A percentile compares a stretch with the other conserved stretches of the same genome.
Evolutionary conservation across 768 basidiomycete species (phyloP).

Genomic region (Leucosporidium yakuticum): DNA sequence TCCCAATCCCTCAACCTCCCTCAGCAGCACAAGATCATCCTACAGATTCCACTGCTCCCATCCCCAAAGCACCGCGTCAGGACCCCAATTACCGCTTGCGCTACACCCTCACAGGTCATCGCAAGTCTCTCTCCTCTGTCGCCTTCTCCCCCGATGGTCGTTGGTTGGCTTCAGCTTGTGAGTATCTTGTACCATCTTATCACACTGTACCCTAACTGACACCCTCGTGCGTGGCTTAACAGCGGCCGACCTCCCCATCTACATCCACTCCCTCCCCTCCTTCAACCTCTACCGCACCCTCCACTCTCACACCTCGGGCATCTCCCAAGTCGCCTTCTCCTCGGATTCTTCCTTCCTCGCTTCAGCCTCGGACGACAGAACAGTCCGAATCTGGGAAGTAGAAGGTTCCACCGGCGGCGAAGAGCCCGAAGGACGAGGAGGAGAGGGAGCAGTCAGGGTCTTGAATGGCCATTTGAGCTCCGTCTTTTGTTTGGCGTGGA

Average conservation of each 20-base stretch:
- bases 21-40: no score
- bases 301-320: slow-evolving; percentile 68
- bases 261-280: slow-evolving; percentile 42
- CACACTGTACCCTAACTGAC: neutral
- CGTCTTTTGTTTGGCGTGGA: slow-evolving; percentile 89
- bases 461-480: slow-evolving; percentile 85
- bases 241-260: slow-evolving; percentile 61
- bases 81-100: slow-evolving; percentile 51
- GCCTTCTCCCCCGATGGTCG: slow-evolving; percentile 84
- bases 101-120: slow-evolving; percentile 73
- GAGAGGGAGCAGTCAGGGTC: slow-evolving; percentile 46
- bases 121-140: slow-evolving; percentile 69
- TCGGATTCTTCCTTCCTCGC: slow-evolving; percentile 73
- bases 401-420: slow-evolving; percentile 35
- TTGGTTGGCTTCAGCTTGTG: slow-evolving; percentile 77
- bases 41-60: no score
- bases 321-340: slow-evolving; percentile 89
- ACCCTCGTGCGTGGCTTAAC: neutral
- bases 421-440: neutral
- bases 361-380: slow-evolving; percentile 89
- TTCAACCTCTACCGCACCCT: slow-evolving; percentile 51
- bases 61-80: neutral
- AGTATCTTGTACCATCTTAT: slow-evolving; percentile 39
- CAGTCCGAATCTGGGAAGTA: slow-evolving; percentile 76
- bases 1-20: no score